Base-by-base conservation (phyloP, 768 basidiomycete species). In the Russula dissimulans region DNA sequence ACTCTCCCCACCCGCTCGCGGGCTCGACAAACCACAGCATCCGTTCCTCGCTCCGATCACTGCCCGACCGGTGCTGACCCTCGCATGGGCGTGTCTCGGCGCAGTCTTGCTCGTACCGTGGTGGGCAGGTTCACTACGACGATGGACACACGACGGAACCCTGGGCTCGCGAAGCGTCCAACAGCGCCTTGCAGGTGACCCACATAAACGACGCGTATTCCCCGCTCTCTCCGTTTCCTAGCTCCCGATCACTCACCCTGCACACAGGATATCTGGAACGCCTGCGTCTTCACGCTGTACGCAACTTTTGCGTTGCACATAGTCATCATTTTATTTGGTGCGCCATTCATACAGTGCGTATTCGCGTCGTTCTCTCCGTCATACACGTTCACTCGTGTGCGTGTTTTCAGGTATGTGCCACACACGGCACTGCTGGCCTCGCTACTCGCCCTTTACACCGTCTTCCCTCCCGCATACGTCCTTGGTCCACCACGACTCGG, bases 371-470 rank as follows among this genome's bases (percentile, higher is more conserved):
- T 11, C 32, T 15, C 52, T 48, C n/a, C 12, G 57, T 39, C 11
- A 41, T 4, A 50, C 52, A 17, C 49, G 31, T 47, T 36, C 29
- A 29, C 17, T 63, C 39, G 26, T 22, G 42, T 43, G 5, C 17
- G 52, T 22, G 56, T 17, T 69, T 39, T 17, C 18, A 44, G 44
- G 36, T 34, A 83, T 61, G 54, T 76, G 44, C 49, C 75, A 7
- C 81, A 85, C 47, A 95, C 91, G 0, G 82, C 79, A 59, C 76
- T 87, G 26, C 75, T 95, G 36, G 78, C 87, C 11, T 74, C 88
- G 17, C 77, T 93, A 15, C 70, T 93, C 39, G 79, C 91, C 3
- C 65, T 87, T 39, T 75, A 94, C 63, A 76, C 78, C 14, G 75
- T 82, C 14, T 87, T 86, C 65, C 77, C 86, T 0, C 84, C 90